Conservation (phyloP, 2,329 filamentous ascomycete species). For the Penicillium sp. region DNA sequence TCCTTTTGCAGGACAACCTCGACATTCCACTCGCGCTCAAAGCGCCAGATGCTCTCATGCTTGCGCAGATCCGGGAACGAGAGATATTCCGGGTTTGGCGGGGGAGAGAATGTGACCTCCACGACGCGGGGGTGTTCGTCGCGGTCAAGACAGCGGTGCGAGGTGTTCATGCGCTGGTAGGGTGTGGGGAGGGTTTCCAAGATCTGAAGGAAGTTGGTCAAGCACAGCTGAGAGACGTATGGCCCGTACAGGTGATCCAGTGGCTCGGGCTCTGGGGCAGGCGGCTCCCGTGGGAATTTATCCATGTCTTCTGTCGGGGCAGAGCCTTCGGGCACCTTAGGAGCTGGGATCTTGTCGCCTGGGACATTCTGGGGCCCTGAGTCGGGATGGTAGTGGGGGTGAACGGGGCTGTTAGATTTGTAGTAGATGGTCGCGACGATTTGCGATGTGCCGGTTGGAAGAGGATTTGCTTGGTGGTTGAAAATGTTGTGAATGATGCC, state of each 20-base stretch:
- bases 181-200: slow-evolving; percentile 50
- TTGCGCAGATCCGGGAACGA: slow-evolving; percentile 67
- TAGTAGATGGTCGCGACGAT: slow-evolving; percentile 51
- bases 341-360: slow-evolving; percentile 41
- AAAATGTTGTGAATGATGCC: slow-evolving; percentile 49
- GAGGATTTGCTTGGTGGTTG: slow-evolving; percentile 39
- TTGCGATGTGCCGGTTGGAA: slow-evolving; percentile 41
- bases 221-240: slow-evolving; percentile 54
- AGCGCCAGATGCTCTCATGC: slow-evolving; percentile 77
- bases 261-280: slow-evolving; percentile 53
- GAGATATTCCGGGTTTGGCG: slow-evolving; percentile 48
- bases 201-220: slow-evolving; percentile 55
- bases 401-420: slow-evolving; percentile 43
- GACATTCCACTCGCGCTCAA: slow-evolving; percentile 85
- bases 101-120: slow-evolving; percentile 52
- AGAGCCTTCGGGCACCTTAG: slow-evolving; percentile 44
- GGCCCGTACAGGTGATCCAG: slow-evolving; percentile 56
- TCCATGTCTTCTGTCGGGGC: slow-evolving; percentile 52
- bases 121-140: slow-evolving; percentile 51
- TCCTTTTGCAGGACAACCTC: slow-evolving; percentile 76
- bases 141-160: slow-evolving; percentile 48
- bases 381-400: slow-evolving; percentile 50
- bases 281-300: slow-evolving; percentile 55
- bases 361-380: slow-evolving; percentile 36
- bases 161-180: slow-evolving; percentile 49